Evolutionary conservation across 169 alveolate genomes (phyloP), one percentile per base, ranked within the genome.

Genomic region (Eimeria acervulina): DNA sequence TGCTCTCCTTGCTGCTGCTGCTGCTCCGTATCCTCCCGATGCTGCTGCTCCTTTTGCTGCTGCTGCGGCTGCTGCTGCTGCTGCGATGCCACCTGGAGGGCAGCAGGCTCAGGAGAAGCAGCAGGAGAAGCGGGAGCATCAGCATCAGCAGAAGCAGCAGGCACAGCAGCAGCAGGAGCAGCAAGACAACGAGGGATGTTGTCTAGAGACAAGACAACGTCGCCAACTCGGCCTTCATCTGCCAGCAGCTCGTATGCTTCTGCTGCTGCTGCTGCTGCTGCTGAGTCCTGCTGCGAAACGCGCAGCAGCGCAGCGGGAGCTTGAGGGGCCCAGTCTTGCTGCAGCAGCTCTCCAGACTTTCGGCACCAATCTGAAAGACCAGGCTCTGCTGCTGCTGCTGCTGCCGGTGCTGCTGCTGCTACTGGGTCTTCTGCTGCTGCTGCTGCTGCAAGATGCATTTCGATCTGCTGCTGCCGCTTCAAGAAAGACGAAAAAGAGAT

Each of bases 221-320:
- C 88, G 63, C 88, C 88, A 31, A 76, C 88, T 12, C 88, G 47
- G 17, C 61, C 47, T 76, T 13, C 21, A 31, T 33, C 51, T 12
- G 88, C 88, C 15, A 76, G 61, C 2, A 76, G 23, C 61, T 36
- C 47, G 38, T 76, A 76, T 7, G 88, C 88, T 17, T 76, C 88
- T 33, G 88, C 88, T 17, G 88, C 88, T 36, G 61, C 61, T 26
- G 88, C 88, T 36, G 88, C 88, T 8, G 88, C 61, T 76, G 88
- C 88, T 76, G 88, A 19, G 28, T 76, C 88, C 59, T 76, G 88
- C 88, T 76, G 88, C 61, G 88, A 76, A 4, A 76, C 88, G 13
- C 88, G 88, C 88, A 76, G 88, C 59, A 76, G 88, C 61, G 88
- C 88, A 76, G 88, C 88, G 12, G 88, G 88, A 2, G 88, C 88